Percentiles rank a stretch among this genome's conserved stretches.
These are phyloP conservation scores for Aureobasidium sp. DNA, from an alignment of 2,329 filamentous ascomycete species.

Conservation along the genomic window DNA sequence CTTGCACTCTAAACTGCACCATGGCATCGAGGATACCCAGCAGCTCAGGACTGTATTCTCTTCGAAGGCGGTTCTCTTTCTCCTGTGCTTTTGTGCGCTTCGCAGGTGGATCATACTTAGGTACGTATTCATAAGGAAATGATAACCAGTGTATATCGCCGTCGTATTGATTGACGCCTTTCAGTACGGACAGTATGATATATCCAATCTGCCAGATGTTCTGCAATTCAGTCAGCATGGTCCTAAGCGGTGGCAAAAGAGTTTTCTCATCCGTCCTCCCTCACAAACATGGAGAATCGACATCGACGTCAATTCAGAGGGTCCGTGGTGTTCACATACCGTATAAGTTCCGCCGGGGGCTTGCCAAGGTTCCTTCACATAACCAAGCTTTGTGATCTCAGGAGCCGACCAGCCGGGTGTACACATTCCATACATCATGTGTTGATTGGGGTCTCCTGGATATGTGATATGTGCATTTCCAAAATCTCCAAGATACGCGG, in stretches of 20 bases:
- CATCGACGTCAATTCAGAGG: no score
- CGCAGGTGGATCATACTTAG: background rate
- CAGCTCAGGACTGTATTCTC: background rate
- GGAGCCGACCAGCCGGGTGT: background rate
- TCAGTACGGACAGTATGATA: background rate
- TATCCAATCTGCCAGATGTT: background rate
- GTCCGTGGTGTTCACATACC: background rate
- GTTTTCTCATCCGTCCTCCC: no score
- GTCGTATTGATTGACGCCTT: background rate
- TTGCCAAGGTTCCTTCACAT: background rate
- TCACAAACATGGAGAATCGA: no score
- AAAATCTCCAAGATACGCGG: slow-evolving; percentile 1
- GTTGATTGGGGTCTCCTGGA: background rate
- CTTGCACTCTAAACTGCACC: background rate
- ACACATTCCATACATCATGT: background rate
- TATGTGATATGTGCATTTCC: background rate
- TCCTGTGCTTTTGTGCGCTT: background rate
- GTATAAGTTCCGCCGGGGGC: background rate
- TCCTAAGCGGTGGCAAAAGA: no score
- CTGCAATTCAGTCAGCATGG: background rate
- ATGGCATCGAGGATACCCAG: background rate
- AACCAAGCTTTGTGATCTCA: background rate
- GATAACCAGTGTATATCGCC: background rate
- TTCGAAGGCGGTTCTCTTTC: background rate
- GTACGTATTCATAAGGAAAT: background rate